Conservation (phyloP, 805 yeast species). For the Candida manassasensis region DNA sequence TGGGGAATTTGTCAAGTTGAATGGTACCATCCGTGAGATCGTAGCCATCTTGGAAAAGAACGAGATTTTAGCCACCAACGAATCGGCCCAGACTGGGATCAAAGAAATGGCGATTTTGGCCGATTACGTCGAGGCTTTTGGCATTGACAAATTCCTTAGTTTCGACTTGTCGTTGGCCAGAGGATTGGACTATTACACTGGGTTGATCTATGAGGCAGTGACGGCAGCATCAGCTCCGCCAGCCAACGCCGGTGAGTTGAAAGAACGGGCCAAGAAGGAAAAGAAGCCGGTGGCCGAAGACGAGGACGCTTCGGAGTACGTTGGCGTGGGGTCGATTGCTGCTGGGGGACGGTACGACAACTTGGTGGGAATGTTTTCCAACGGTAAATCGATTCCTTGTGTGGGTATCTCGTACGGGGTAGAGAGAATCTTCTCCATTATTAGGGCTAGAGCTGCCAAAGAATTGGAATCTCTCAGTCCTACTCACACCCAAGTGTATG, state of each 20-base stretch:
- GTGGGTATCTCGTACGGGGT: constrained; percentile 97
- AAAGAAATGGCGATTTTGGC: constrained; percentile 73
- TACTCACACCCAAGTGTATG: constrained; percentile 84
- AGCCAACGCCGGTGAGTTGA: constrained; percentile 63
- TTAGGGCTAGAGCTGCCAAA: constrained; percentile 66
- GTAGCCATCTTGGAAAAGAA: constrained; percentile 53
- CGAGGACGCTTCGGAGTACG: constrained; percentile 93
- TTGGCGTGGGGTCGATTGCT: constrained; percentile 97
- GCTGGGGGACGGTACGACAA: constrained; percentile 99
- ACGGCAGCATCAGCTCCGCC: constrained; percentile 98
- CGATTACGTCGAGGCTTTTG: constrained; percentile 78
- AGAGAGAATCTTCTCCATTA: constrained; percentile 86
- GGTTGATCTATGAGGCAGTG: constrained; percentile 93
- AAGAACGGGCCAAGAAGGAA: constrained; percentile 37
- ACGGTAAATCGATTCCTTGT: constrained; percentile 91
- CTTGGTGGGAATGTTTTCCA: constrained; percentile 94
- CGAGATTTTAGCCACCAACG: constrained; percentile 56
- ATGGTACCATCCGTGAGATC: constrained; percentile 68
- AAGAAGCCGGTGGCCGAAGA: constrained; percentile 50
- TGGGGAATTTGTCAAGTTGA: constrained; percentile 84
- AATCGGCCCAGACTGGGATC: constrained; percentile 74
- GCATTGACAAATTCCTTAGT: constrained; percentile 59
- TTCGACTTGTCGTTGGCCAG: constrained; percentile 95
- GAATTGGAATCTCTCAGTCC: constrained; percentile 66
- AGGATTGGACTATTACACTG: constrained; percentile 97